Evolutionary conservation across 2,329 filamentous ascomycete species (phyloP), one percentile per base, ranked within the genome.

Genomic region (Scytalidium sp.): DNA sequence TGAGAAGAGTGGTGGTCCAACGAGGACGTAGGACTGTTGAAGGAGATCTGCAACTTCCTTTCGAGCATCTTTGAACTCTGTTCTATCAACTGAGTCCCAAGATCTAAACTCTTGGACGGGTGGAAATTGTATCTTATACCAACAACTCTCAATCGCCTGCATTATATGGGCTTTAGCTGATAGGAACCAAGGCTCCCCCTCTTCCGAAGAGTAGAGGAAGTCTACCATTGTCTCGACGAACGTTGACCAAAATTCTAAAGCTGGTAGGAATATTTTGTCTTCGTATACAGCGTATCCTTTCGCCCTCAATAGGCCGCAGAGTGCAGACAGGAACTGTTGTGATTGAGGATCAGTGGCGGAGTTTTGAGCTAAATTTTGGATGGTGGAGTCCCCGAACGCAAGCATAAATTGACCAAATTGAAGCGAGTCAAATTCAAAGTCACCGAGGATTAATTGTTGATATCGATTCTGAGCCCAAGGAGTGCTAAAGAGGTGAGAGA

Each of bases 41-140:
- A 94, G 73, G 45, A 94, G 77, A 64, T 95, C 89, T 45, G 81
- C 78, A n/a, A 92, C 84, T 60, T 95, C 90, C 57, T 87, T 84
- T 23, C 90, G 79, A 43, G 89, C 89, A 50, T 88, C 84, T 46
- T 78, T 75, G 66, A 92, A 92, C 0, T 78, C 82, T 45, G 79
- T 76, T 36, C 81, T 80, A 27, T 88, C 84, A 20, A 81, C 80
- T 3, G 83, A 82, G 54, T 88, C 86, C 89, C 89, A 93, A 0
- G 75, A 72, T 23, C 75, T 73, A 43, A 84, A 80, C 7, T 76
- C 71, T 9, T 79, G 73, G 2, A 71, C 59, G 0, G 81, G 71
- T 22, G 65, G 64, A 54, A 87, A 88, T 41, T 81, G 80, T 43
- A 88, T 83, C 64, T 89, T 91, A 27, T 73, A 75, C 75, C 83